Conservation (phyloP, 1,139 yeast genomes). For the Yamadazyma diospyri region DNA sequence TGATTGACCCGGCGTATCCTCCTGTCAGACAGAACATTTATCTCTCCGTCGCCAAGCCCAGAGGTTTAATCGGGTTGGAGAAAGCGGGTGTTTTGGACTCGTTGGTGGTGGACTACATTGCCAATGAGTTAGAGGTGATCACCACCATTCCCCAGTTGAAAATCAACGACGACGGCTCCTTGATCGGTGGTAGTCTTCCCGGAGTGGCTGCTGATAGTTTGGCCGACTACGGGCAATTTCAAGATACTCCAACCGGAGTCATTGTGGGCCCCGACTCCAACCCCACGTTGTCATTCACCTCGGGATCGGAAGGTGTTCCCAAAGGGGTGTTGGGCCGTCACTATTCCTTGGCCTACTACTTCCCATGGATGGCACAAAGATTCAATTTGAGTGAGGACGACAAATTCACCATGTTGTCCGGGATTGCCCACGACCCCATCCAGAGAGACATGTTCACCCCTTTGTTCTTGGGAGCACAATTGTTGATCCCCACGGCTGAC, state of each 20-base stretch:
- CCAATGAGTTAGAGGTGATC: constrained; percentile 64
- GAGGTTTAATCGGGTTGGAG: constrained; percentile 81
- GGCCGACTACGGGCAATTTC: constrained; percentile 39
- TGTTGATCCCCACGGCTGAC: constrained; percentile 90
- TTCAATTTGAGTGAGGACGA: constrained; percentile 78
- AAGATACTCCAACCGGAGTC: constrained; percentile 72
- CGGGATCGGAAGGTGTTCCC: constrained; percentile 98
- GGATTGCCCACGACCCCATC: constrained; percentile 98
- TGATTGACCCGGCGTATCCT: constrained; percentile 98
- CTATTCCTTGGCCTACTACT: constrained; percentile 91
- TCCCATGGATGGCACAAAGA: constrained; percentile 95
- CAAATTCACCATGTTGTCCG: constrained; percentile 94
- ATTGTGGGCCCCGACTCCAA: constrained; percentile 96
- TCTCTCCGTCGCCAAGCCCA: constrained; percentile 88
- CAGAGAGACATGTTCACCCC: constrained; percentile 99
- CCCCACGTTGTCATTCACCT: constrained; percentile 95
- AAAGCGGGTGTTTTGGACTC: constrained; percentile 84
- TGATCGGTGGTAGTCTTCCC: constrained; percentile 53
- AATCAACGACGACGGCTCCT: constrained; percentile 70
- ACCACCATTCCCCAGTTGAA: constrained; percentile 76
- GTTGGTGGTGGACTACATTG: constrained; percentile 73
- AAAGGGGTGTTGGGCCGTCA: constrained; percentile 99
- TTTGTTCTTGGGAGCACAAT: constrained; percentile 87
- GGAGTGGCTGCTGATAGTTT: constrained; percentile 46
- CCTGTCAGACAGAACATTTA: constrained; percentile 96